These are phyloP conservation scores for Adansonia madagascariensis DNA, from an alignment of 441 rosid species.

Conservation along the genomic window DNA sequence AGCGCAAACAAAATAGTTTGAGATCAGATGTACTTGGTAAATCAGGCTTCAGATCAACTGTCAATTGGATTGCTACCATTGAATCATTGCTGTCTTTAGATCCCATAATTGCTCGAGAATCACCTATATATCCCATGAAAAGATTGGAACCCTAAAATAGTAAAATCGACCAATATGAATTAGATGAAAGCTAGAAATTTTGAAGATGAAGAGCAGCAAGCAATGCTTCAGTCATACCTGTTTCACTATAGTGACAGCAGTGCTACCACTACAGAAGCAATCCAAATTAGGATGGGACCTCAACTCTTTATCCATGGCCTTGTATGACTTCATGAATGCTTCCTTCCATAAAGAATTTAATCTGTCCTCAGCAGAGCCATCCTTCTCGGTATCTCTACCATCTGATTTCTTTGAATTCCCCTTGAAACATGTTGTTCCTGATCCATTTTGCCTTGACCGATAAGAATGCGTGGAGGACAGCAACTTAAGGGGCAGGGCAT, in stretches of 20 bases:
- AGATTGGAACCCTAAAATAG: constrained; percentile 70
- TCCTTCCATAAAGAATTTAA: constrained; percentile 76
- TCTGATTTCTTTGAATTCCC: constrained; percentile 57
- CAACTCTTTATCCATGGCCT: constrained; percentile 93
- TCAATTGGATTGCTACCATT: constrained; percentile 82
- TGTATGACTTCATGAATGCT: constrained; percentile 82
- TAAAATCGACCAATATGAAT: constrained; percentile 28
- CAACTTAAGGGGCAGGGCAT: constrained; percentile 77
- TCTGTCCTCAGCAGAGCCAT: constrained; percentile 62
- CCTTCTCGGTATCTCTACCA: constrained; percentile 56
- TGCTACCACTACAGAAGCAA: constrained; percentile 96
- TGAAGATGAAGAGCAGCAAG: constrained; percentile 10
- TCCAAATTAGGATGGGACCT: constrained; percentile 80
- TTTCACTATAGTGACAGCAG: constrained; percentile 82
- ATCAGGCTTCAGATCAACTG: constrained; percentile 95
- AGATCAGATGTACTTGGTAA: constrained; percentile 82
- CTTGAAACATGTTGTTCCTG: constrained; percentile 55
- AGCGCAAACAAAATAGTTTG: constrained; percentile 14
- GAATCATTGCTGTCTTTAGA: constrained; percentile 75
- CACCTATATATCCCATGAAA: constrained; percentile 91
- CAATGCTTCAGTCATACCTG: constrained; percentile 54
- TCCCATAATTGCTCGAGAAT: constrained; percentile 94
- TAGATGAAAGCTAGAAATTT: constrained; percentile 18
- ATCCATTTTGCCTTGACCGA: constrained; percentile 57
- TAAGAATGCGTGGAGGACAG: constrained; percentile 55